Base-by-base conservation (phyloP, 1,284 basidiomycete genomes). In the Leccinum pallidistipes region DNA sequence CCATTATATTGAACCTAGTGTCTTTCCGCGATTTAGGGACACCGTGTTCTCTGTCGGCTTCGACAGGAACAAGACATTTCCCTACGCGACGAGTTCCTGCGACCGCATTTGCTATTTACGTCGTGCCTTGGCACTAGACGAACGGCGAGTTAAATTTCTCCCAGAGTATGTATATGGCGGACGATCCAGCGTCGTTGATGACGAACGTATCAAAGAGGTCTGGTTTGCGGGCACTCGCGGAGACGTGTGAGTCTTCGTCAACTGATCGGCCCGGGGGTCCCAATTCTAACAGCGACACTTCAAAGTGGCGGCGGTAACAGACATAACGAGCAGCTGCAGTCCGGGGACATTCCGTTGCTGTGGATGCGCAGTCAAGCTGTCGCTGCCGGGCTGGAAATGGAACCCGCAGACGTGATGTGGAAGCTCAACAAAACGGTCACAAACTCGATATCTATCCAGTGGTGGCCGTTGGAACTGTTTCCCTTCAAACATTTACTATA, bases 61-160 rank as follows among this genome's bases (percentile, higher is more conserved):
- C 3, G 43, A 69, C 10, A 63, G 74, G 57, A 57, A 61, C 3
- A 71, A 57, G 40, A 66, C 59, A 16, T 52, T 79, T 11, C 76
- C 77, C 9, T 67, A 63, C n/a, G 72, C 71, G 18, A 72, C 67
- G 16, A 64, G 64, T 5, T 66, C 67, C 1, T 68, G 64, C 52
- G 64, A 74, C 29, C 75, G 76, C 45, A 63, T 76, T 2, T 76
- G 73, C 24, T 66, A 66, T 52, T 74, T 74, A 49, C 65, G 74
- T 32, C 73, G 76, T 51, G 75, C 73, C 1, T 55, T 76, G 27
- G 75, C 73, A 2, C 60, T 80, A 38, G 78, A 80, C 55, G 78
- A 79, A 53, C 67, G 77, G 50, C 75, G 78, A 6, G 76, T 77
- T 58, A 79, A 78, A 59, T 80, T 80, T 62, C 67, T 77, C 43